Base-by-base conservation (phyloP, 2,329 filamentous ascomycete genomes). In the Elsinoe fawcettii region DNA sequence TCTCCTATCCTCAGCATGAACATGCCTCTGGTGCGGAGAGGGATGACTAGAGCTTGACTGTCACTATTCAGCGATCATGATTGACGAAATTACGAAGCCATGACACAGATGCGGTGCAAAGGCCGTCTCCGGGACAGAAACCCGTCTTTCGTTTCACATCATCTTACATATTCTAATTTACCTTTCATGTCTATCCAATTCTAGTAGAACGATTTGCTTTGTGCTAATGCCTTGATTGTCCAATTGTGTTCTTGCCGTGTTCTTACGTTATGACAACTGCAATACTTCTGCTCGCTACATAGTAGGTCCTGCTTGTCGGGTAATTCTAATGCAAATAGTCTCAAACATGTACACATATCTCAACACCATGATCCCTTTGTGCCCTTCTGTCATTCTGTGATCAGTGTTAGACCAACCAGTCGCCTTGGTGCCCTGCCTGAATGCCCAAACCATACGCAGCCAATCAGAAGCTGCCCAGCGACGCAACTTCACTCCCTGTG, bases 41-140 rank as follows among this genome's bases (percentile, higher is more conserved):
- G n/a, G 44, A 49, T 22, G 18, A 49, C 18, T 16, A 22, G 67
- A 69, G 12, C 68, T 66, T 59, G 66, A 68, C 30, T 64, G 62
- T 14, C 63, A 65, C 3, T 64, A 84, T 30, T 81, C 81, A 51
- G 85, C 81, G 61, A 75, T 76, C 41, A 76, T 78, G 30, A 87
- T 88, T 51, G 25, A 53, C 49, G 49, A 53, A n/a, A 5, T 37
- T n/a, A 53, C 49, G 49, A 53, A 27, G 49, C 20, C 12, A 53
- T 39, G 49, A 53, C 49, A 37, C n/a, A 23, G 12, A 39, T 11
- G 49, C 7, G 49, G 32, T 37, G 49, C 49, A 34, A 16, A 27
- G 18, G 34, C 32, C 49, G 12, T 9, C 16, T 44, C 46, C 25
- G 16, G 27, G 30, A 34, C 16, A 32, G 30, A 34, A 3, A 32